phyloP scores from a whole-genome alignment of 257 asterid genomes.

The Plantago major region DNA sequence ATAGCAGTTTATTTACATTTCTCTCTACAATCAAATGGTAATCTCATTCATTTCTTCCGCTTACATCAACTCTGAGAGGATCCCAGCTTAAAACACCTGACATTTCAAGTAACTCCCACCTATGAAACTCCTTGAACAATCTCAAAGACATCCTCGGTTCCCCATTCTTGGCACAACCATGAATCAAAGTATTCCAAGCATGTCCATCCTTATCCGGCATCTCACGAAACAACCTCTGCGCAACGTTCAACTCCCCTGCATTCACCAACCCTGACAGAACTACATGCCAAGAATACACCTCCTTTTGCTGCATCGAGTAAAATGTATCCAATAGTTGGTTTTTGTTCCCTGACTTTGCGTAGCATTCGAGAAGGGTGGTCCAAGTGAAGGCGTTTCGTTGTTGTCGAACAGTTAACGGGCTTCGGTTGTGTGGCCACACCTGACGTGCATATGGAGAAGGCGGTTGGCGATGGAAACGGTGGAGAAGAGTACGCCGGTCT shows the following conservation, averaged over 20 bases:
- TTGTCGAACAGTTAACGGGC: slow-evolving; percentile 67
- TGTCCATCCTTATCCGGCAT: slow-evolving; percentile 68
- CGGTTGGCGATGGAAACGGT: slow-evolving; percentile 62
- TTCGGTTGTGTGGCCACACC: slow-evolving; percentile 48
- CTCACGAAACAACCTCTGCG: slow-evolving; percentile 34
- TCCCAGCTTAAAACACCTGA: slow-evolving; percentile 33
- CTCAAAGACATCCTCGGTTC: slow-evolving; percentile 39
- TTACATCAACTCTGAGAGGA: too few species aligned
- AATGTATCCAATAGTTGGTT: slow-evolving; percentile 34
- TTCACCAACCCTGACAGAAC: slow-evolving; percentile 46
- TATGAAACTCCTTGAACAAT: slow-evolving; percentile 46
- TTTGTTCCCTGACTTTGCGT: slow-evolving; percentile 39
- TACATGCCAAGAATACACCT: slow-evolving; percentile 75
- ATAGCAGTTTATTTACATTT: too few species aligned
- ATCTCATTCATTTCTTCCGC: too few species aligned
- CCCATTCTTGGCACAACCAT: slow-evolving; percentile 55
- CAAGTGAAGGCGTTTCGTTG: slow-evolving; percentile 60
- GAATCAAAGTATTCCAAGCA: slow-evolving; percentile 70
- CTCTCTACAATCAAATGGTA: too few species aligned
- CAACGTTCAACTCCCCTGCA: slow-evolving; percentile 50
- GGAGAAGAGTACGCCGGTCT: slow-evolving; percentile 57
- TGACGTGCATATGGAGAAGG: slow-evolving; percentile 63
- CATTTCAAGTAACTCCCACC: slow-evolving; percentile 26
- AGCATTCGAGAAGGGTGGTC: slow-evolving; percentile 77
- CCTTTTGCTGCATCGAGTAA: slow-evolving; percentile 45